These are phyloP conservation scores for Hippophae rhamnoides DNA, from an alignment of 306 rosid genomes.

Conservation along the genomic window DNA sequence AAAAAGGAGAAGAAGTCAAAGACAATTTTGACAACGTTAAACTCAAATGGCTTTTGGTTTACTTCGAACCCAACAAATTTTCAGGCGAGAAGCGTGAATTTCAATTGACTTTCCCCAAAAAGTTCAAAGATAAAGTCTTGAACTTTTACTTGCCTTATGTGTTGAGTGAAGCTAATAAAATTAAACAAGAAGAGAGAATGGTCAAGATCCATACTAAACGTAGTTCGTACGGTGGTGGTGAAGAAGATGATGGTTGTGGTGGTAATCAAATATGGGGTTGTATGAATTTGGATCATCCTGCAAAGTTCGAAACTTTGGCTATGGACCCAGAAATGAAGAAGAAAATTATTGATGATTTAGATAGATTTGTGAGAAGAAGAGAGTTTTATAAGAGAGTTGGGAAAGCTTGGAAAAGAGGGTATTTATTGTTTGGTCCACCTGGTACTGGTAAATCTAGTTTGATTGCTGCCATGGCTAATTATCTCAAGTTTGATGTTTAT, in stretches of 20 bases:
- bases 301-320: not conserved
- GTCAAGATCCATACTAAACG: not conserved
- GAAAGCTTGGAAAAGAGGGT: conserved; percentile 9
- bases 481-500: conserved; percentile 33
- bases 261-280: not conserved
- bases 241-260: not conserved
- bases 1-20: not conserved
- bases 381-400: conserved; percentile 6
- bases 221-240: not conserved
- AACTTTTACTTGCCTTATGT: conserved; percentile 1
- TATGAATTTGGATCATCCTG: not conserved
- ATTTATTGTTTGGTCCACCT: not conserved
- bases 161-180: not conserved
- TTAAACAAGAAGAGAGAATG: not conserved
- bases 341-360: not conserved
- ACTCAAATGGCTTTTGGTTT: conserved; percentile 1
- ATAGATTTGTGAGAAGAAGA: not conserved
- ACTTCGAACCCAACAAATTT: not conserved
- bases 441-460: conserved; percentile 9
- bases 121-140: not conserved
- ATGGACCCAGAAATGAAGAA: no score
- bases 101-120: not conserved
- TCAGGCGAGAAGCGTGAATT: not conserved
- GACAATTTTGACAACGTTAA: not conserved
- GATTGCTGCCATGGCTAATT: conserved; percentile 12